phyloP scores from a whole-genome alignment of 345 rosid species.

The Salix suchowensis region DNA sequence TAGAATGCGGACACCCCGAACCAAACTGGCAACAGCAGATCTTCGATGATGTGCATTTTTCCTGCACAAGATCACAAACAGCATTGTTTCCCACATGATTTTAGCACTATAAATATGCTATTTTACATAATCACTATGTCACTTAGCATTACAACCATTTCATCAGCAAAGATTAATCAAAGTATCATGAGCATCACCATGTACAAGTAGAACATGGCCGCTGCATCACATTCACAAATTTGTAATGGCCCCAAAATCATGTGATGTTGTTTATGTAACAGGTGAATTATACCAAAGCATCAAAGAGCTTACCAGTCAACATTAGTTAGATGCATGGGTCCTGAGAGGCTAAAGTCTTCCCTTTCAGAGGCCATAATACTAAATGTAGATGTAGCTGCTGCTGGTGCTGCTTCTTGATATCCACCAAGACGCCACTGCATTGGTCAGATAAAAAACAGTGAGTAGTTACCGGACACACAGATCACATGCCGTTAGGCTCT shows the following conservation, averaged over 20 bases:
- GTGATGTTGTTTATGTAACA: not conserved
- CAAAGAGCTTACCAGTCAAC: constrained; percentile 56
- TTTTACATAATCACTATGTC: not conserved
- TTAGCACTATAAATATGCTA: not conserved
- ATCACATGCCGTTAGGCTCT: not conserved
- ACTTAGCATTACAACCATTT: not conserved
- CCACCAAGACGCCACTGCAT: constrained; percentile 12
- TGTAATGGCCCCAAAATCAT: not conserved
- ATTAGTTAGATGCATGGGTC: constrained; percentile 59
- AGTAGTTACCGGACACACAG: not conserved
- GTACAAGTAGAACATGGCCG: not conserved
- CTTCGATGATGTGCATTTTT: constrained; percentile 56
- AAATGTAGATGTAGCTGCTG: not conserved
- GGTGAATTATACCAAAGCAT: not conserved
- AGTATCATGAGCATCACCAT: not conserved
- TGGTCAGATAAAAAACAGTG: constrained; percentile 4
- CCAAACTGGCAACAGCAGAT: constrained; percentile 72
- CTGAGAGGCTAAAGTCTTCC: constrained; percentile 58
- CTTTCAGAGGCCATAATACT: constrained; percentile 52
- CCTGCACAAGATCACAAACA: constrained; percentile 37
- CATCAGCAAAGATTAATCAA: not conserved
- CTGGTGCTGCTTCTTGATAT: constrained; percentile 9
- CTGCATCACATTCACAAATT: not conserved
- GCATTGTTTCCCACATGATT: not conserved
- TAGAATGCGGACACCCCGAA: constrained; percentile 68